Evolutionary conservation across 2,329 filamentous ascomycete genomes (phyloP).

Genomic region (Colletotrichum spinosum): DNA sequence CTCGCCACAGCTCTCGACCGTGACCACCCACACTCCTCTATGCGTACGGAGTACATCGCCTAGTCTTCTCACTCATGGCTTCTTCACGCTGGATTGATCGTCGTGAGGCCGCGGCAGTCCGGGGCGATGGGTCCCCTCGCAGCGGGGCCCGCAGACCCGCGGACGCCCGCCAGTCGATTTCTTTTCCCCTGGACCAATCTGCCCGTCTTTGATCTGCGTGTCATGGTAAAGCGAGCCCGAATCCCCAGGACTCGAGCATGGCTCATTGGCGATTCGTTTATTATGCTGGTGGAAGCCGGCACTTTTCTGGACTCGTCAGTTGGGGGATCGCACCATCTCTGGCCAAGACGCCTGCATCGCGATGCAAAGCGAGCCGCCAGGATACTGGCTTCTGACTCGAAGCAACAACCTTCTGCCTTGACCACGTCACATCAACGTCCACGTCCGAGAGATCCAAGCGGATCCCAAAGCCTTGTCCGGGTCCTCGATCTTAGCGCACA

Average conservation of each 20-base stretch:
- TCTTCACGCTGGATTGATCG: too few relatives aligned
- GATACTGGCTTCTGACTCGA: background rate
- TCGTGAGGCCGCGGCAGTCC: background rate
- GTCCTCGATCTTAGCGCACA: slow-evolving; percentile 22
- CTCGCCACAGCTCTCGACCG: background rate
- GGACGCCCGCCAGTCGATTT: slow-evolving; percentile 23
- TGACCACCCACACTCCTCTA: background rate
- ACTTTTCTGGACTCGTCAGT: too few relatives aligned
- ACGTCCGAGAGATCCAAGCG: slow-evolving; percentile 34
- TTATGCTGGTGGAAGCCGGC: too few relatives aligned
- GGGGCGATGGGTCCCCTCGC: slow-evolving; percentile 1
- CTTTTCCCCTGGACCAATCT: background rate
- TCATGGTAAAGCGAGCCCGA: background rate
- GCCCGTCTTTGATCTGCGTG: background rate
- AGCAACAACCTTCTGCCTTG: slow-evolving; percentile 12
- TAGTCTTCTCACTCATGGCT: too few relatives aligned
- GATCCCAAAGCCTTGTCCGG: slow-evolving; percentile 26
- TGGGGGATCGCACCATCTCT: too few relatives aligned
- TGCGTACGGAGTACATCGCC: too few relatives aligned
- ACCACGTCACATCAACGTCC: slow-evolving; percentile 26
- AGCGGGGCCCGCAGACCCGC: slow-evolving; percentile 26
- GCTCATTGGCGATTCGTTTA: too few relatives aligned
- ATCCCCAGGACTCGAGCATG: background rate
- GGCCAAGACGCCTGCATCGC: too few relatives aligned
- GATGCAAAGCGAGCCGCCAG: background rate